Conservation (phyloP, 345 rosid genomes). For the Geranium brycei region DNA sequence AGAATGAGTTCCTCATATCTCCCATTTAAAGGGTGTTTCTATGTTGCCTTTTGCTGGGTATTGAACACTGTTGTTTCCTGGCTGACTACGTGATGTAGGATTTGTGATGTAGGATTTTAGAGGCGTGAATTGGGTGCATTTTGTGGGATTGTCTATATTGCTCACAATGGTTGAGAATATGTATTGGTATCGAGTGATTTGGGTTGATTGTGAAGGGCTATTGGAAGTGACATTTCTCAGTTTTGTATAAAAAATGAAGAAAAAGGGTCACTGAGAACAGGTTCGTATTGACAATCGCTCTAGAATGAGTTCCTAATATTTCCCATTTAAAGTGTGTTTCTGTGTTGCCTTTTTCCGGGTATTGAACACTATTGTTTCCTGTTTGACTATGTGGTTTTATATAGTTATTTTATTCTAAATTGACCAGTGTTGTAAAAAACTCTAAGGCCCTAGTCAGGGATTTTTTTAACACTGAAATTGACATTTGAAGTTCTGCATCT, state of each 20-base stretch:
- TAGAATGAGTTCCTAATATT: neutral
- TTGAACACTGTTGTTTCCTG: no score
- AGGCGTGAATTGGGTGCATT: neutral
- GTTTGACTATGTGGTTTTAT: neutral
- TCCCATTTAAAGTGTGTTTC: neutral
- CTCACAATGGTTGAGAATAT: neutral
- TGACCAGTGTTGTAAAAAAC: no score
- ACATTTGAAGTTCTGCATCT: neutral
- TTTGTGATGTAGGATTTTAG: no score
- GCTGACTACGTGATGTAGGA: no score
- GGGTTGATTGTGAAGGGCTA: neutral
- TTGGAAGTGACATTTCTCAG: neutral
- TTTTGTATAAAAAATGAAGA: no score
- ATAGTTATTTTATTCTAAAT: no score
- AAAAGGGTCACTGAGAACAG: neutral
- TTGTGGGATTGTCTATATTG: neutral
- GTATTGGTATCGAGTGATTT: no score
- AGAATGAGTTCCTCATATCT: neutral
- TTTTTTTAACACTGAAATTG: neutral
- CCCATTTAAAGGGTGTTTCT: neutral
- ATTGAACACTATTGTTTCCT: no score
- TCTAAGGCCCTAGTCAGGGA: no score
- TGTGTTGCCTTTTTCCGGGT: no score
- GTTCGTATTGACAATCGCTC: neutral
- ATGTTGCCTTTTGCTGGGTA: no score